Evolutionary conservation across 441 rosid genomes (phyloP).

Genomic region (Erodium trifolium): DNA sequence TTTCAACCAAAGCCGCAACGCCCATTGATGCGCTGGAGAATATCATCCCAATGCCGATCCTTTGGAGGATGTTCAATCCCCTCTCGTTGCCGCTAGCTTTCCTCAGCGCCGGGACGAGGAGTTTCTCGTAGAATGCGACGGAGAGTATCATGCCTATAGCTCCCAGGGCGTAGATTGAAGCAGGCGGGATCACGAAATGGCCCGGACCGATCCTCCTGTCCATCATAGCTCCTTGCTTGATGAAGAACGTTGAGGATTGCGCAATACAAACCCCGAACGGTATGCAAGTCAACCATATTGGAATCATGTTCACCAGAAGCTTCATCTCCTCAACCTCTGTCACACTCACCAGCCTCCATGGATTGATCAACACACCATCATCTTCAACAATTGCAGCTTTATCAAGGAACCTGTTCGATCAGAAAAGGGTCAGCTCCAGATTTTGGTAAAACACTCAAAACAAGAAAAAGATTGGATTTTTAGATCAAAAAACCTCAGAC

Average conservation of each 20-base stretch:
- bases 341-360: slow-evolving; percentile 26
- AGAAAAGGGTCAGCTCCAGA: background rate
- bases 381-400: slow-evolving; percentile 28
- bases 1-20: slow-evolving; percentile 30
- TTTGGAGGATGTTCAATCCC: slow-evolving; percentile 32
- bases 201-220: slow-evolving; percentile 18
- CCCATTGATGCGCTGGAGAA: slow-evolving; percentile 22
- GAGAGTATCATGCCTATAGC: slow-evolving; percentile 26
- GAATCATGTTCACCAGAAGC: slow-evolving; percentile 30
- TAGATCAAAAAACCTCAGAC: slow-evolving; percentile 21
- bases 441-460: background rate
- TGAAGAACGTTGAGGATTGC: slow-evolving; percentile 27
- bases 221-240: slow-evolving; percentile 28
- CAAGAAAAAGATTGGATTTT: background rate
- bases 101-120: slow-evolving; percentile 25
- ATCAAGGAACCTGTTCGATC: slow-evolving; percentile 28
- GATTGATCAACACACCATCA: slow-evolving; percentile 7
- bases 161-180: slow-evolving; percentile 15
- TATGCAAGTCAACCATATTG: slow-evolving; percentile 28
- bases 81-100: slow-evolving; percentile 24
- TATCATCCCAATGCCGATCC: slow-evolving; percentile 31
- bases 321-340: slow-evolving; percentile 33
- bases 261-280: slow-evolving; percentile 21
- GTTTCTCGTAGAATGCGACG: slow-evolving; percentile 25
- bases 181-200: slow-evolving; percentile 22